Base-by-base conservation (phyloP, 2,329 filamentous ascomycete species). In the Pseudogymnoascus sp. region DNA sequence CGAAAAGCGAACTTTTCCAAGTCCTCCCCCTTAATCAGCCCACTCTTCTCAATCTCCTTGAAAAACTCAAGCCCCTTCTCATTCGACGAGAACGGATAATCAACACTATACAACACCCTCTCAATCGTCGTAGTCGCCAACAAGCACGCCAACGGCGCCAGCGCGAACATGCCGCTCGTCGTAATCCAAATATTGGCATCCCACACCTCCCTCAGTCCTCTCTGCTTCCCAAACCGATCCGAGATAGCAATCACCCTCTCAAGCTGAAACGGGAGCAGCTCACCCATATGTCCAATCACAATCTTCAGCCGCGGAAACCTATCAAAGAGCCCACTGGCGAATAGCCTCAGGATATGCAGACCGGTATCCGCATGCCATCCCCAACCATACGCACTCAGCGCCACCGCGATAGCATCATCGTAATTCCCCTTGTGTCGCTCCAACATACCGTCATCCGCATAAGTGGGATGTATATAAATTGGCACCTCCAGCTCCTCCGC, bases 121-220 rank as follows among this genome's bases (percentile, higher is more conserved):
- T 83, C 79, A n/a, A 76, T 72, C 16, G 71, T 73, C 1, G 76
- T 81, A 6, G 76, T 77, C 61, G 75, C 63, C 54, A 78, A 61
- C 6, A 79, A 66, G 59, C 73, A 76, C 2, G 74, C 74, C 71
- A 85, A 66, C 4, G 77, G 78, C 60, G 72, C 74, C 16, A 83
- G 62, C 28, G 76, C 76, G 69, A 79, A 82, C 61, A 79, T 76
- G 2, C 82, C 82, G 59, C 76, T 79, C 2, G 81, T 83, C 1
- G 81, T 84, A 25, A 86, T 68, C 77, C 79, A 84, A 9, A 85
- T 70, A 62, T 85, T 85, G 62, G 76, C 71, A 54, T 78, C 74
- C 75, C 79, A 86, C 2, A 84, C 79, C 11, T 80, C 72, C 12
- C 70, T 66, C 54, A 84, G 78, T 0, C 70, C 67, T 65, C 61